Conservation (phyloP, 169 alveolate species). For the Cryptosporidium meleagridis region DNA sequence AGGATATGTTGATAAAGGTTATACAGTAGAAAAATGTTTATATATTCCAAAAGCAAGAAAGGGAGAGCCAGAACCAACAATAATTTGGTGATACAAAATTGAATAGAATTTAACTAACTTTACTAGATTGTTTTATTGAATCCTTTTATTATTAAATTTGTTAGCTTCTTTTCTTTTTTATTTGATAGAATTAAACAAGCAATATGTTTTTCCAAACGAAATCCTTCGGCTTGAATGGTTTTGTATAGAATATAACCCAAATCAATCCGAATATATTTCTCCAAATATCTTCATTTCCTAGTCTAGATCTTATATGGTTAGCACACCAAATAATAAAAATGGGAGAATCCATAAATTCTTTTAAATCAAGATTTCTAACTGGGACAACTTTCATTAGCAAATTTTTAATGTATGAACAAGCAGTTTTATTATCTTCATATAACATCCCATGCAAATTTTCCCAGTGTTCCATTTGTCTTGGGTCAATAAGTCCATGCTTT, state of each 20-base stretch:
- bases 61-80: constrained; percentile 75
- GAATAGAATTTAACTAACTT: neutral
- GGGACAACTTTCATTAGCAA: constrained; percentile 4
- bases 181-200: constrained; percentile 2
- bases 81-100: constrained; percentile 34
- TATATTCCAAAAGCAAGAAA: constrained; percentile 52
- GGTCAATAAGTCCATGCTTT: constrained; percentile 29
- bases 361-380: neutral
- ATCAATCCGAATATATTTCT: constrained; percentile 56
- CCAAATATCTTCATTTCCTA: constrained; percentile 74
- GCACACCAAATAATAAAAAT: constrained; percentile 72
- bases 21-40: constrained; percentile 55
- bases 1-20: constrained; percentile 70
- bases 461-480: constrained; percentile 65
- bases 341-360: constrained; percentile 46
- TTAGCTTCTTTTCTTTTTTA: neutral
- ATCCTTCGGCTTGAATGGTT: constrained; percentile 57
- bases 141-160: neutral
- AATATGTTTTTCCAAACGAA: constrained; percentile 41
- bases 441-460: constrained; percentile 20
- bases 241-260: constrained; percentile 46
- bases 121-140: neutral
- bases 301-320: constrained; percentile 36
- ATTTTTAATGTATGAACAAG: constrained; percentile 26
- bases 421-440: constrained; percentile 3